phyloP scores from a whole-genome alignment of 2,329 filamentous ascomycete genomes.

The Teratosphaeria pseudoeucalypti region DNA sequence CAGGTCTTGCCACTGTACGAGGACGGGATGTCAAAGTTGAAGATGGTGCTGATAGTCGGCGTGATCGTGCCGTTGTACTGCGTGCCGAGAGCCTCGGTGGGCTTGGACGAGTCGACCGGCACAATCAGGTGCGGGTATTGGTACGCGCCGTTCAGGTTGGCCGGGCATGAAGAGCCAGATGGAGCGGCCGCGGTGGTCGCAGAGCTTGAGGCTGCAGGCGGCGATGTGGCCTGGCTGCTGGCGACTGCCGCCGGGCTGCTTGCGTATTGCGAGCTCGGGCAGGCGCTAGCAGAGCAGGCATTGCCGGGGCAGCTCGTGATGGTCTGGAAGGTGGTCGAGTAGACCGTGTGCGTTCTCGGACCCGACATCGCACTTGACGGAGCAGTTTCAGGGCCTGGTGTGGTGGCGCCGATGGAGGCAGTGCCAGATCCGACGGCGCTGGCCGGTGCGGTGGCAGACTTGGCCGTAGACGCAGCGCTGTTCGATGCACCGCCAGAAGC shows the following conservation, averaged over 20 bases:
- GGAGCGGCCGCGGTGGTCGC: conserved; percentile 5
- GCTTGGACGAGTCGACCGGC: conserved; percentile 47
- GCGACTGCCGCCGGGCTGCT: not conserved
- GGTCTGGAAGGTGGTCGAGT: conserved; percentile 12
- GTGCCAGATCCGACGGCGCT: conserved; percentile 4
- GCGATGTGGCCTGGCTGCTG: not conserved
- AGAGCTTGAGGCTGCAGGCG: conserved; percentile 3
- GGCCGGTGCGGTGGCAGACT: conserved; percentile 6
- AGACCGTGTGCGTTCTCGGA: conserved; percentile 6
- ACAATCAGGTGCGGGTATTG: conserved; percentile 53
- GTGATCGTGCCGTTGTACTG: conserved; percentile 48
- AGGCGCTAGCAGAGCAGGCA: not conserved
- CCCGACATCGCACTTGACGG: conserved; percentile 2
- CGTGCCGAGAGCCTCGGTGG: conserved; percentile 44
- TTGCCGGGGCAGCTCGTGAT: conserved; percentile 9
- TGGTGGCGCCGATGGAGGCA: conserved; percentile 1
- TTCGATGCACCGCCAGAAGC: not conserved
- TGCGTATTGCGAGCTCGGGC: not conserved
- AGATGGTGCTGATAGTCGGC: conserved; percentile 46
- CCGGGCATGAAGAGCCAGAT: conserved; percentile 15
- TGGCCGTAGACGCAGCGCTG: conserved; percentile 1
- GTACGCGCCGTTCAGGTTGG: conserved; percentile 23
- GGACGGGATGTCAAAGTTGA: conserved; percentile 58
- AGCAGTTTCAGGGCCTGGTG: conserved; percentile 3
- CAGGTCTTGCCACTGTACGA: conserved; percentile 48